These are phyloP conservation scores for Pholiota conissans DNA, from an alignment of 768 basidiomycete genomes.

Conservation along the genomic window DNA sequence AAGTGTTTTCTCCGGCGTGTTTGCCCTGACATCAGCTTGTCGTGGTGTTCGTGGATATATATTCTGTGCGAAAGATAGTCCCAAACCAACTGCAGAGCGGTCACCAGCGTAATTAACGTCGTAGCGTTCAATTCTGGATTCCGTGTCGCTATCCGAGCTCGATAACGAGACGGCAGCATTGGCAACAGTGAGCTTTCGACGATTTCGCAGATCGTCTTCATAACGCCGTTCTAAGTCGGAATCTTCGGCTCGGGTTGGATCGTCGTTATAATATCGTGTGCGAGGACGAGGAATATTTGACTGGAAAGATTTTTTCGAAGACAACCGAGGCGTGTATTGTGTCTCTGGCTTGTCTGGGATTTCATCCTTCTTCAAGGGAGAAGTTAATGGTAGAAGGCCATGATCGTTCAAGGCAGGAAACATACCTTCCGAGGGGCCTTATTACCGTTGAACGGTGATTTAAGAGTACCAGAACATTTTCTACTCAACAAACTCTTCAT, in stretches of 20 bases:
- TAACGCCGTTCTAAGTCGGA: slow-evolving; percentile 45
- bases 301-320: slow-evolving; percentile 11
- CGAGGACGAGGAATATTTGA: slow-evolving; percentile 39
- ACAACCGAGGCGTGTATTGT: background rate
- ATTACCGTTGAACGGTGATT: slow-evolving; percentile 16
- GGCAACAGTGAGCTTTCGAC: slow-evolving; percentile 43
- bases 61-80: slow-evolving; percentile 17
- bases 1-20: slow-evolving; percentile 20
- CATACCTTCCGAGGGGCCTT: slow-evolving; percentile 15
- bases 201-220: slow-evolving; percentile 36
- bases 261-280: slow-evolving; percentile 21
- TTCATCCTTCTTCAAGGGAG: background rate
- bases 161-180: slow-evolving; percentile 44
- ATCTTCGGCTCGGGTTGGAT: slow-evolving; percentile 32
- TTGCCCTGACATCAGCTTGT: background rate
- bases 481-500: slow-evolving; percentile 31
- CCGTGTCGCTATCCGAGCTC: slow-evolving; percentile 39
- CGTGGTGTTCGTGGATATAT: background rate
- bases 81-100: slow-evolving; percentile 21
- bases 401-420: background rate
- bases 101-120: background rate
- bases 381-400: background rate
- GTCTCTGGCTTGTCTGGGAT: background rate
- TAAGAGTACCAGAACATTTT: slow-evolving; percentile 25
- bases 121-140: slow-evolving; percentile 9